Evolutionary conservation across 2,329 filamentous ascomycete species (phyloP), one percentile per base, ranked within the genome.

Genomic region (Cyphellophora attinorum): DNA sequence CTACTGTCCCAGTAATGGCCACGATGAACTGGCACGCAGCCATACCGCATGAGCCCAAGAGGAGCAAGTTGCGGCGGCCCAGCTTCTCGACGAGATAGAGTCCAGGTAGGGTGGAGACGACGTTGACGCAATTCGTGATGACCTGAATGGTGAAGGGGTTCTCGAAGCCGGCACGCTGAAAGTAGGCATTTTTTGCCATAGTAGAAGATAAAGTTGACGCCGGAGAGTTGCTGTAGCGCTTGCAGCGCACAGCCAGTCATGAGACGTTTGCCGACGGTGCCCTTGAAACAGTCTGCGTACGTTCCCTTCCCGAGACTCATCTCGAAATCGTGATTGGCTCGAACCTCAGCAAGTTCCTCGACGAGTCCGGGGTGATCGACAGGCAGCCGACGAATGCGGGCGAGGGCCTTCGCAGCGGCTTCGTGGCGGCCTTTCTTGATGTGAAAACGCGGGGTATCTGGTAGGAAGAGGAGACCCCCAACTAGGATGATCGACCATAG

Each of bases 261-360:
- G 13, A 60, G 47, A 5, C 58, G 56, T 46, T 53, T 61, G 13
- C 53, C 50, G 27, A 61, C 37, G 1, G 46, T 45, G 2, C 55
- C 55, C 13, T 42, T 48, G 19, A 60, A 35, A 29, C 55, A 58
- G 27, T 59, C 55, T 4, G 54, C 29, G 32, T 57, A 61, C 18
- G 47, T 47, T 3, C 53, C 51, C 5, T 45, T 51, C 27, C 57
- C 58, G 10, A 34, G 6, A 6, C 14, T 53, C 50, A 79, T 67
- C 67, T 93, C 86, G 56, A 88, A 85, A 61, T 84, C 81, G 61
- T 88, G 75, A 69, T 93, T 93, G 64, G 85, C 85, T 39, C 89
- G 70, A 46, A 94, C 84, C 65, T 93, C 85, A 21, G 79, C 74
- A 29, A 93, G 70, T 62, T 93, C 85, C 41, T 74, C 64, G 61